Evolutionary conservation across 257 asterid species (phyloP).

Genomic region (Solanum pennellii): DNA sequence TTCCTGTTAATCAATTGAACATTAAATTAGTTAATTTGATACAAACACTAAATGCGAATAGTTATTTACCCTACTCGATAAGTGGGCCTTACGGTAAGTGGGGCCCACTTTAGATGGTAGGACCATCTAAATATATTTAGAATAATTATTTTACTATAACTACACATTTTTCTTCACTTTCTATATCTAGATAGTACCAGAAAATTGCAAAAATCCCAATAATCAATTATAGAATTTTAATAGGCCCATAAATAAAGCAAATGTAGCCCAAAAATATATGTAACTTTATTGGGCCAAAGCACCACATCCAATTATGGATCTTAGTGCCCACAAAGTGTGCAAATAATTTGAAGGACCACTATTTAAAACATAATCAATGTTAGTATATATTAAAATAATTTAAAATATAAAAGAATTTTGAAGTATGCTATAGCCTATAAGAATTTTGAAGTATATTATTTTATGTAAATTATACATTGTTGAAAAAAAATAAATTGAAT

Average conservation of each 20-base stretch:
- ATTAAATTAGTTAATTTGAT: neutral
- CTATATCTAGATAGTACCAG: neutral
- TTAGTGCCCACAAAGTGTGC: neutral
- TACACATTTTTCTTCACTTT: neutral
- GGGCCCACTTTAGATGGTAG: neutral
- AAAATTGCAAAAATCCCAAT: neutral
- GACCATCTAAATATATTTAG: neutral
- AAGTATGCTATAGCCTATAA: neutral
- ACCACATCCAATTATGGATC: neutral
- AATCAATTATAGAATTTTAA: neutral
- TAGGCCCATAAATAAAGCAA: neutral
- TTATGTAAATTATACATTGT: neutral
- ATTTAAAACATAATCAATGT: neutral
- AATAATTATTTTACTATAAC: neutral
- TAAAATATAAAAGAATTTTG: neutral
- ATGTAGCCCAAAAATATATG: neutral
- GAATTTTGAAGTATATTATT: neutral
- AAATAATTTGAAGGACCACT: neutral
- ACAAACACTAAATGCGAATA: neutral
- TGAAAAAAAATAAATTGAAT: neutral
- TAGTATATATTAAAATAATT: neutral
- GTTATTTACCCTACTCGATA: neutral
- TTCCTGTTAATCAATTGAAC: neutral
- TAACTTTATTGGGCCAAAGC: neutral
- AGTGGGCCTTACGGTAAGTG: neutral